phyloP scores from a whole-genome alignment of 2,329 filamentous ascomycete genomes.

The Aquanectria penicillioides region DNA sequence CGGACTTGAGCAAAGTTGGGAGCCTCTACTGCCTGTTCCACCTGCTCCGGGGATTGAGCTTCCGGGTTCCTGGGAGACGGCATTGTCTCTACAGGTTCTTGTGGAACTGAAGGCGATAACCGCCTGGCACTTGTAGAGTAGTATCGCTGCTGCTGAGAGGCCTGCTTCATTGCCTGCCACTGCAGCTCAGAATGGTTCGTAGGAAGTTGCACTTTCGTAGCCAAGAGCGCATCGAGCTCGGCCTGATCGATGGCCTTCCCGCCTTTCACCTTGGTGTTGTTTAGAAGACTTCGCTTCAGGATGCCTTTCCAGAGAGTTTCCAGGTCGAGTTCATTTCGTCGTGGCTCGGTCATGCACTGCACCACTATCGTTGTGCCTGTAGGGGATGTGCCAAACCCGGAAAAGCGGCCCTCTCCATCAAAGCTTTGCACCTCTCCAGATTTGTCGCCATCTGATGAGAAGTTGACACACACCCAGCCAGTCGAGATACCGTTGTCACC shows the following conservation, averaged over 20 bases:
- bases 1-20: slow-evolving; percentile 35
- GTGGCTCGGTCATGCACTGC: slow-evolving; percentile 66
- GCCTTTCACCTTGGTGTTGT: slow-evolving; percentile 44
- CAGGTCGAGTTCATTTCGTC: slow-evolving; percentile 62
- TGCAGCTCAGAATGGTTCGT: slow-evolving; percentile 43
- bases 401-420: slow-evolving; percentile 66
- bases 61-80: no score
- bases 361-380: slow-evolving; percentile 64
- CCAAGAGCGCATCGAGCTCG: slow-evolving; percentile 45
- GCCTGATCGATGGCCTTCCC: slow-evolving; percentile 34
- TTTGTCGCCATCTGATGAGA: slow-evolving; percentile 75
- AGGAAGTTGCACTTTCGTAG: slow-evolving; percentile 47
- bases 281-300: slow-evolving; percentile 48
- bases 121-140: slow-evolving; percentile 48
- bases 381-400: slow-evolving; percentile 76
- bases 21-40: background rate
- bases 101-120: slow-evolving; percentile 24
- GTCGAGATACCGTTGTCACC: slow-evolving; percentile 89
- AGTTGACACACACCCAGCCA: slow-evolving; percentile 95
- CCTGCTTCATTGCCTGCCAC: slow-evolving; percentile 48
- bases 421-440: slow-evolving; percentile 55
- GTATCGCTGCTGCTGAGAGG: slow-evolving; percentile 46
- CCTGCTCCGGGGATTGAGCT: background rate
- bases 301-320: slow-evolving; percentile 62
- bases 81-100: no score